Conservation (phyloP, 208 protist species). For the Porcisia deanei region DNA sequence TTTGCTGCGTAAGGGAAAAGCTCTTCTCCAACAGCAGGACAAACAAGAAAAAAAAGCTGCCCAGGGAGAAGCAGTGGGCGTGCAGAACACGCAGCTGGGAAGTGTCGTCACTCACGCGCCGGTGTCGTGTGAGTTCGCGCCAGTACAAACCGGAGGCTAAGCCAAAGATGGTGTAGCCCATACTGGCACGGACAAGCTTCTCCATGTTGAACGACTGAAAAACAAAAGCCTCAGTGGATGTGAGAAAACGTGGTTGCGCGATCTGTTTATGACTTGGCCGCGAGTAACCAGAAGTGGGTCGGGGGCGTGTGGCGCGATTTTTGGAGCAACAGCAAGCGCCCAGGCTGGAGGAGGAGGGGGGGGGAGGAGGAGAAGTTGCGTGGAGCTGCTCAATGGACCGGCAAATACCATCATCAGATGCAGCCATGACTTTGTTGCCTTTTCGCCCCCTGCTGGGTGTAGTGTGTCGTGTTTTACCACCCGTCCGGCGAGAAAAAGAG, state of each 20-base stretch:
- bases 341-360: too few relatives aligned
- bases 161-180: constrained; percentile 50
- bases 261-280: neutral
- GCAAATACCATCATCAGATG: too few relatives aligned
- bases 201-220: constrained; percentile 23
- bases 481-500: too few relatives aligned
- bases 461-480: too few relatives aligned
- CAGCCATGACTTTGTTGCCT: too few relatives aligned
- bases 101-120: constrained; percentile 25
- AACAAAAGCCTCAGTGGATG: neutral
- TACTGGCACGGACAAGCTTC: constrained; percentile 52
- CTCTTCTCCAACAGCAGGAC: constrained; percentile 61
- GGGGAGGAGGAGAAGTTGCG: too few relatives aligned
- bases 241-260: neutral
- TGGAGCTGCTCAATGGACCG: too few relatives aligned
- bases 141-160: constrained; percentile 54
- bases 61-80: constrained; percentile 66
- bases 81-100: constrained; percentile 65
- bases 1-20: constrained; percentile 44
- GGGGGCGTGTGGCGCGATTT: neutral
- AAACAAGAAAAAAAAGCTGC: constrained; percentile 59
- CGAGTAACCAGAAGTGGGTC: neutral
- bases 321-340: too few relatives aligned
- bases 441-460: too few relatives aligned
- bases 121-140: constrained; percentile 49